Percentiles rank a stretch among this genome's conserved stretches.
Evolutionary conservation across 495 filamentous ascomycete genomes (phyloP).

Genomic region (Lichina pygmaea): DNA sequence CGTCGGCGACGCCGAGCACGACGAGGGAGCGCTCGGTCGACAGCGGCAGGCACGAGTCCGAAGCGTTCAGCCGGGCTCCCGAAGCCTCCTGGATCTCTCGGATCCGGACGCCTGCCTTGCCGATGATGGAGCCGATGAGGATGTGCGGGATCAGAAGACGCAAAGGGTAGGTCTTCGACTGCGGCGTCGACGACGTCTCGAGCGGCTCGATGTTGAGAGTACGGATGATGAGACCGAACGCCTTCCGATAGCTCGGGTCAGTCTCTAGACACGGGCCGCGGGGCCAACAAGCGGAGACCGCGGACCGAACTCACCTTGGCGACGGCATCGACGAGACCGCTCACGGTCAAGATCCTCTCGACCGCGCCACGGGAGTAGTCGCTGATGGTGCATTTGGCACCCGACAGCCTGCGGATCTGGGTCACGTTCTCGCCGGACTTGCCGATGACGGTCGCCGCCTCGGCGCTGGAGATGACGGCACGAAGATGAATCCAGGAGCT

Average conservation of each 20-base stretch:
- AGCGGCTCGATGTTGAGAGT: conserved; percentile 92
- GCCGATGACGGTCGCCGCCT: conserved; percentile 92
- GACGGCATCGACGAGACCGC: conserved; percentile 79
- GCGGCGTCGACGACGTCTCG: conserved; percentile 55
- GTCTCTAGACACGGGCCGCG: background rate
- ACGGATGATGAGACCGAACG: conserved; percentile 91
- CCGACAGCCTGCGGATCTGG: conserved; percentile 69
- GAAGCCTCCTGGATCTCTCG: conserved; percentile 97
- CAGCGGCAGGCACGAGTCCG: conserved; percentile 73
- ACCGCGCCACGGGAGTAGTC: conserved; percentile 92
- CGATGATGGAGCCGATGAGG: conserved; percentile 94
- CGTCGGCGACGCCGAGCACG: conserved; percentile 23
- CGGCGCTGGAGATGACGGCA: conserved; percentile 82
- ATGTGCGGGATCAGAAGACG: conserved; percentile 90
- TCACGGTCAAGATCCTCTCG: conserved; percentile 90
- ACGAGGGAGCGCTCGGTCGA: conserved; percentile 94
- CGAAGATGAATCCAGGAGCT: conserved; percentile 91
- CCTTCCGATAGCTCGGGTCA: conserved; percentile 21
- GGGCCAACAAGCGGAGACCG: background rate
- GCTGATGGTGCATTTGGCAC: conserved; percentile 93
- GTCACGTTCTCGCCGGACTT: conserved; percentile 98
- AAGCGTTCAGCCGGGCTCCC: conserved; percentile 86
- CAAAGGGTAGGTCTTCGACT: conserved; percentile 92
- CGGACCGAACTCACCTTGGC: conserved; percentile 40
- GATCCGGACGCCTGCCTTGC: conserved; percentile 81